These are phyloP conservation scores for Vigna mungo DNA, from an alignment of 306 rosid species.

Conservation along the genomic window DNA sequence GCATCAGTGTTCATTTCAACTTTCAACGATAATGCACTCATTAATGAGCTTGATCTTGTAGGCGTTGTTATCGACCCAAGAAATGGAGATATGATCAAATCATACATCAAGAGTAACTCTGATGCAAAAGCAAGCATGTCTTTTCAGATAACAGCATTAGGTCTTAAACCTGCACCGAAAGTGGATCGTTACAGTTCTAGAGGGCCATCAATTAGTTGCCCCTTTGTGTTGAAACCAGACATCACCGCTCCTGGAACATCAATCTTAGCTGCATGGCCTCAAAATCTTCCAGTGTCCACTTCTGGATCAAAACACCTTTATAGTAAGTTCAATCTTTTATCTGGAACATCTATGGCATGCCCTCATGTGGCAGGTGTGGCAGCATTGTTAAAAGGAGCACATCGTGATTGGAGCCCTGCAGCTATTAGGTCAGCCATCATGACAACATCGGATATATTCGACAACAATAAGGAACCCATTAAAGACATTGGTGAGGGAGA, in stretches of 20 bases:
- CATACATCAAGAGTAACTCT: slow-evolving; percentile 48
- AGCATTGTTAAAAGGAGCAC: slow-evolving; percentile 59
- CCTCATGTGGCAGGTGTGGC: slow-evolving; percentile 74
- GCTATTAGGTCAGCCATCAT: slow-evolving; percentile 78
- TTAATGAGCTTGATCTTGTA: slow-evolving; percentile 28
- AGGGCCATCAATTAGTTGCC: slow-evolving; percentile 64
- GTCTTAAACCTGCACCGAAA: slow-evolving; percentile 60
- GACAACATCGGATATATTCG: slow-evolving; percentile 67
- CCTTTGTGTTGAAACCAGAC: slow-evolving; percentile 76
- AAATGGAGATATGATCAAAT: slow-evolving; percentile 55
- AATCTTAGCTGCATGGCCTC: slow-evolving; percentile 82
- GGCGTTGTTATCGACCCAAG: slow-evolving; percentile 38
- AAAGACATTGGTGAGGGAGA: slow-evolving; percentile 53
- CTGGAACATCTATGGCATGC: slow-evolving; percentile 87
- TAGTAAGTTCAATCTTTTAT: slow-evolving; percentile 51
- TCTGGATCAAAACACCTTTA: background rate
- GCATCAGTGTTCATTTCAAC: slow-evolving; percentile 59
- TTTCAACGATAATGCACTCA: background rate
- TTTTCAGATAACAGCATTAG: slow-evolving; percentile 51
- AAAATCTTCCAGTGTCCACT: background rate
- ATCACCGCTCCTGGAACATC: slow-evolving; percentile 73
- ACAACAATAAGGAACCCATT: slow-evolving; percentile 51
- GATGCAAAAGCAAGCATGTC: slow-evolving; percentile 47
- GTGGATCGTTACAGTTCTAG: slow-evolving; percentile 64
- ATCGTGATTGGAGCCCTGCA: slow-evolving; percentile 75